Conservation (phyloP, 768 basidiomycete genomes). For the Calocybe gangraenosa region DNA sequence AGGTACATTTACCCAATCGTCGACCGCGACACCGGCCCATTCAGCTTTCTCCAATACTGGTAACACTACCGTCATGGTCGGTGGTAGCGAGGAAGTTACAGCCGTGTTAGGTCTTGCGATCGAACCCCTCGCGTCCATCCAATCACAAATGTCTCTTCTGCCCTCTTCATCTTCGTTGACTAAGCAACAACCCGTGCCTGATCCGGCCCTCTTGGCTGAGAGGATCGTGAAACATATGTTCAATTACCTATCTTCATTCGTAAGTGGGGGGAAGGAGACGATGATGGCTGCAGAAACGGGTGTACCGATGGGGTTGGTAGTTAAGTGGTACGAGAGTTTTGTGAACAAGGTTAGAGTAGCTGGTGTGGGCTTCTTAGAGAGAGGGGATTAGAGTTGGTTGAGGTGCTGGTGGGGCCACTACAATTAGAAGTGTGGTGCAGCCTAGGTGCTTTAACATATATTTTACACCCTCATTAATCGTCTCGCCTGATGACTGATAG, state of each 20-base stretch:
- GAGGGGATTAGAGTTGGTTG: constrained; percentile 25
- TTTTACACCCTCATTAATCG: too few relatives aligned
- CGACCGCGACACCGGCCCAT: constrained; percentile 32
- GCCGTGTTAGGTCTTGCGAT: constrained; percentile 78
- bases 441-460: too few relatives aligned
- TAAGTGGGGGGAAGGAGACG: constrained; percentile 31
- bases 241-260: constrained; percentile 72
- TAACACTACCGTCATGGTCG: constrained; percentile 4
- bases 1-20: constrained; percentile 48
- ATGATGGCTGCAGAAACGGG: constrained; percentile 43
- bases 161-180: constrained; percentile 26
- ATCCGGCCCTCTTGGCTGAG: constrained; percentile 60
- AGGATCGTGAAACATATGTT: constrained; percentile 69
- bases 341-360: constrained; percentile 51
- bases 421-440: too few relatives aligned
- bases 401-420: too few relatives aligned
- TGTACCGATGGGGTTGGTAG: constrained; percentile 60
- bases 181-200: constrained; percentile 24
- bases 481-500: too few relatives aligned
- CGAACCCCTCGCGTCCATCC: constrained; percentile 66
- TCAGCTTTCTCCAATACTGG: constrained; percentile 26
- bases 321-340: constrained; percentile 72
- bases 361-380: constrained; percentile 62
- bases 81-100: constrained; percentile 45
- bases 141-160: constrained; percentile 49